Conservation (phyloP, 805 yeast genomes). For the Metschnikowia bowlesiae region DNA sequence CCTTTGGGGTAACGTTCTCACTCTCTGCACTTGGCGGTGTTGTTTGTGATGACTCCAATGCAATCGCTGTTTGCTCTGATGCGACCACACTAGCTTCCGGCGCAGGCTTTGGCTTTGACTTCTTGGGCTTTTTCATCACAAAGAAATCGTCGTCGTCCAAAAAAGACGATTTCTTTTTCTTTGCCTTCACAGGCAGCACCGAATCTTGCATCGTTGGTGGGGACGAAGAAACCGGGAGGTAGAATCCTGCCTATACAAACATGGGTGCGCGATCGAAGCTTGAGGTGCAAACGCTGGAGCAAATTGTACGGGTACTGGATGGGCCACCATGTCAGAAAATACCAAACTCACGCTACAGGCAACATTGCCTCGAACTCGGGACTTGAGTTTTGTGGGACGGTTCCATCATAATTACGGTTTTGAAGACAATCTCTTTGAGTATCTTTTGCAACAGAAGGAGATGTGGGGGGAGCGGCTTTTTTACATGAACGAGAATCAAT, state of each 20-base stretch:
- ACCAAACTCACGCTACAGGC: constrained; percentile 13
- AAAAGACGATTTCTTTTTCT: constrained; percentile 12
- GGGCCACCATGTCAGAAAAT: constrained; percentile 9
- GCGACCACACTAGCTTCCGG: background rate
- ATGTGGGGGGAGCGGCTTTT: constrained; percentile 49
- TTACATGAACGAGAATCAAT: constrained; percentile 31
- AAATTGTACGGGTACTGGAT: background rate
- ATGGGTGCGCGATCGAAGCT: background rate
- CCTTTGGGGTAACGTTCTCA: too few relatives aligned
- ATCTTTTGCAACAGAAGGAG: constrained; percentile 41
- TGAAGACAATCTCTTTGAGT: constrained; percentile 39
- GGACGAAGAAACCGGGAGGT: background rate
- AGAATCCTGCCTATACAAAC: background rate
- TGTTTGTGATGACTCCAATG: background rate
- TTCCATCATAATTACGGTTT: constrained; percentile 45
- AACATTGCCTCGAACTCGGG: constrained; percentile 14
- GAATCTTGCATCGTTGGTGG: background rate
- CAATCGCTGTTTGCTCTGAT: background rate
- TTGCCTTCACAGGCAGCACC: constrained; percentile 3
- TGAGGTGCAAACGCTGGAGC: background rate
- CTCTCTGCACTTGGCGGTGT: background rate
- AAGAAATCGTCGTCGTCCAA: constrained; percentile 30
- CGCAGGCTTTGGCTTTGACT: constrained; percentile 4
- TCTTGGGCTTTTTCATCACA: constrained; percentile 19
- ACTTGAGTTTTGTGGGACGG: constrained; percentile 21